phyloP scores from a whole-genome alignment of 768 basidiomycete species.

The Daedaleopsis sinensis region DNA sequence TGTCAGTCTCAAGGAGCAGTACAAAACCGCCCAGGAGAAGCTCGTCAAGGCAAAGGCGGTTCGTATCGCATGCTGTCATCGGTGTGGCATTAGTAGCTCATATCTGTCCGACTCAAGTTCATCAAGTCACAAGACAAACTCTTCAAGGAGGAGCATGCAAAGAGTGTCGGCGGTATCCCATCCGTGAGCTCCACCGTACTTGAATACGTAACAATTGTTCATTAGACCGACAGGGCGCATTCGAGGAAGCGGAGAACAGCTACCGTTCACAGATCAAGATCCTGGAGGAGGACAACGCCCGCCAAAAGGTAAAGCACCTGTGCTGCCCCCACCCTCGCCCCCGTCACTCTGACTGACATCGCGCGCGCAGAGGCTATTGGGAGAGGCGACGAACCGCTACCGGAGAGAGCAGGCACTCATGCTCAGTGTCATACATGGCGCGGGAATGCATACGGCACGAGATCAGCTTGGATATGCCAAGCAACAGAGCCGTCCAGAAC shows the following conservation, averaged over 20 bases:
- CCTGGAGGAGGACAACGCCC: constrained; percentile 39
- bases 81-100: background rate
- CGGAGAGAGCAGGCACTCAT: constrained; percentile 81
- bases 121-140: constrained; percentile 92
- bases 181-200: constrained; percentile 37
- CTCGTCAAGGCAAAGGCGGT: constrained; percentile 80
- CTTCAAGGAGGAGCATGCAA: constrained; percentile 79
- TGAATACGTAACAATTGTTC: too few species aligned
- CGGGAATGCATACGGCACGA: constrained; percentile 66
- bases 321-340: too few species aligned
- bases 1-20: constrained; percentile 65
- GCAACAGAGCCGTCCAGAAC: constrained; percentile 47
- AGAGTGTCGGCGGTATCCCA: constrained; percentile 46
- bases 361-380: constrained; percentile 43
- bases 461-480: constrained; percentile 57
- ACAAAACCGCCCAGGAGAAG: constrained; percentile 75
- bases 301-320: constrained; percentile 49
- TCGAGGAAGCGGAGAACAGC: constrained; percentile 70
- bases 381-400: constrained; percentile 62
- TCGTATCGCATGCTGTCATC: constrained; percentile 18
- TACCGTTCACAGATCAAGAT: constrained; percentile 35
- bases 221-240: constrained; percentile 43
- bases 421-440: constrained; percentile 71
- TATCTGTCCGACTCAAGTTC: constrained; percentile 52
- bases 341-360: constrained; percentile 1